Conservation (phyloP, 805 yeast genomes). For the Saturnispora sekii region DNA sequence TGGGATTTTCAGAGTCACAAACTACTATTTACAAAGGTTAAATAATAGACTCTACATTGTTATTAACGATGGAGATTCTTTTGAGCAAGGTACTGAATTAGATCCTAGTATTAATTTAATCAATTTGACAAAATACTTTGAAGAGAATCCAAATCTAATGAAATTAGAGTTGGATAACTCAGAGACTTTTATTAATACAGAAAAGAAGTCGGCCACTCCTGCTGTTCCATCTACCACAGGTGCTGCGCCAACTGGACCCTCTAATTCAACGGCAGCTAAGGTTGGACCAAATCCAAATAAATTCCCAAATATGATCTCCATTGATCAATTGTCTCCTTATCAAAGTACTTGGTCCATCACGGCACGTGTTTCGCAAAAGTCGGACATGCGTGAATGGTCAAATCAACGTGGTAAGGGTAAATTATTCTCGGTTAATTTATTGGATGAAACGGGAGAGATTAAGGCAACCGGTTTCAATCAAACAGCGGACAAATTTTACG, state of each 20-base stretch:
- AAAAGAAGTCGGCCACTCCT: not conserved
- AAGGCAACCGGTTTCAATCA: slow-evolving; percentile 92
- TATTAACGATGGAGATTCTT: slow-evolving; percentile 21
- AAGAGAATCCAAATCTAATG: slow-evolving; percentile 38
- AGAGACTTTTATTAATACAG: not conserved
- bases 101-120: slow-evolving; percentile 9
- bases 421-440: slow-evolving; percentile 74
- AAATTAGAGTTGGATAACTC: not conserved
- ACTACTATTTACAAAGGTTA: slow-evolving; percentile 19
- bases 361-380: slow-evolving; percentile 82
- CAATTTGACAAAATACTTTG: slow-evolving; percentile 46
- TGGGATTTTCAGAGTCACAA: slow-evolving; percentile 15
- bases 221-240: not conserved
- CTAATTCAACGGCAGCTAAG: slow-evolving; percentile 1
- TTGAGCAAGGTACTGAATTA: slow-evolving; percentile 29
- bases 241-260: not conserved
- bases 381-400: slow-evolving; percentile 82
- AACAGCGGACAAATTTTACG: slow-evolving; percentile 69
- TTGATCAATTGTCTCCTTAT: slow-evolving; percentile 85
- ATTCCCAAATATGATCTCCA: slow-evolving; percentile 47
- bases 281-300: slow-evolving; percentile 8
- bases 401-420: slow-evolving; percentile 84
- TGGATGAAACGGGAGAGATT: slow-evolving; percentile 94
- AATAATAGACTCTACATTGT: slow-evolving; percentile 23
- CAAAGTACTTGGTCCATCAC: slow-evolving; percentile 87